Evolutionary conservation across 352 stramenopile species (phyloP), one percentile per base, ranked within the genome.

Genomic region (Hyaloperonospora arabidopsidis): DNA sequence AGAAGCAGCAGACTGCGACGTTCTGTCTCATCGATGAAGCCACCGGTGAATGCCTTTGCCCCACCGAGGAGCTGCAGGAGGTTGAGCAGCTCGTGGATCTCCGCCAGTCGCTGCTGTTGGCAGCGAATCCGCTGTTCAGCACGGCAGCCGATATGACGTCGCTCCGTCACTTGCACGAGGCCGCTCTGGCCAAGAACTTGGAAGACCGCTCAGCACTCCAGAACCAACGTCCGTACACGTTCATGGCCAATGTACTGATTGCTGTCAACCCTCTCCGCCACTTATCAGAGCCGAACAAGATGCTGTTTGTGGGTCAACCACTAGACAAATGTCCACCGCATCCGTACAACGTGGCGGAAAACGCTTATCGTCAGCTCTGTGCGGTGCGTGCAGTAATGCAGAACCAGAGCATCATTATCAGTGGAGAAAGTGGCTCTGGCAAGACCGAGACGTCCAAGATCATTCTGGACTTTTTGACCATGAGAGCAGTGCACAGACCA

Each of bases 361-460:
- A 79, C 36, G 83, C 83, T 1, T 93, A 91, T 65, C 79, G 80
- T 3, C 80, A 93, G 46, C 67, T 93, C 8, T 90, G 80, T 56
- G 82, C 83, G 5, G 76, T 90, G 14, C 75, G 77, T 15, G 80
- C 81, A 1, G 80, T 89, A 15, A 91, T 91, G 81, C 79, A 93
- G 68, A 93, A 93, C 64, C 93, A 98, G 68, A 96, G 84, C 29
- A 97, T 98, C 63, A 86, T 98, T 39, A 96, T 98, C 44, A 96
- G 80, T 32, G 93, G 93, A 40, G 93, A 98, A 59, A 95, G 77
- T 19, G 93, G 93, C 11, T 95, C 91, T 3, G 93, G 93, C 41
- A 98, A 98, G 68, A 98, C 93, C 1, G 92, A 97, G 59, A 97
- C 90, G 15, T 97, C 93, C 53, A 97, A 97, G 71, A 95, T 97